Conservation (phyloP, 495 filamentous ascomycete genomes). For the Talaromyces borbonicus region DNA sequence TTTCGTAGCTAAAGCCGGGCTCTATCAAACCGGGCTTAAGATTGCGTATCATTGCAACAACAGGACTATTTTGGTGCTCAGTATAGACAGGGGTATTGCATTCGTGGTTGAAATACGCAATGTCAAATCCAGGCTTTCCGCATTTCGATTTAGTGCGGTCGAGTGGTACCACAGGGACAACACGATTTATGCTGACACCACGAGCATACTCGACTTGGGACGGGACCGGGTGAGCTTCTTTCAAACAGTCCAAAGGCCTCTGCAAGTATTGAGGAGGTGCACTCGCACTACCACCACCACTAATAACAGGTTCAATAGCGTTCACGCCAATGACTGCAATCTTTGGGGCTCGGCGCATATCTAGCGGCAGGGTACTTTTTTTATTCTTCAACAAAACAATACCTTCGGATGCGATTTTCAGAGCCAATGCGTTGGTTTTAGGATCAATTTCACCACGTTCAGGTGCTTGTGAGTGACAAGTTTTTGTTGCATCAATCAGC, state of each 20-base stretch:
- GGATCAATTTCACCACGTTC: slow-evolving; percentile 36
- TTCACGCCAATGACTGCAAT: slow-evolving; percentile 64
- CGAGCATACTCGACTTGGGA: slow-evolving; percentile 25
- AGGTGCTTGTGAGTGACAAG: neutral
- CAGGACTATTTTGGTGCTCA: neutral
- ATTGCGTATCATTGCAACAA: neutral
- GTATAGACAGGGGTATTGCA: neutral
- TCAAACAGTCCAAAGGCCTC: neutral
- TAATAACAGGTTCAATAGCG: slow-evolving; percentile 53
- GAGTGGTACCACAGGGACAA: slow-evolving; percentile 44
- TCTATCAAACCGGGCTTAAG: neutral
- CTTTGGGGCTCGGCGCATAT: slow-evolving; percentile 28
- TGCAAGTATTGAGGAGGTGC: slow-evolving; percentile 56
- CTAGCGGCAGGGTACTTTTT: slow-evolving; percentile 42
- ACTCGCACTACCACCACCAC: slow-evolving; percentile 61
- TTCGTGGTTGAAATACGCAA: neutral
- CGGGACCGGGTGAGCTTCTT: neutral
- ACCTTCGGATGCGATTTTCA: slow-evolving; percentile 46
- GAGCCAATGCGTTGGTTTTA: slow-evolving; percentile 45
- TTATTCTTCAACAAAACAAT: slow-evolving; percentile 65
- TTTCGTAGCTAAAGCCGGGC: neutral
- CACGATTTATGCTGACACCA: slow-evolving; percentile 50
- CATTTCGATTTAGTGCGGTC: slow-evolving; percentile 39
- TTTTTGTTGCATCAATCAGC: slow-evolving; percentile 22
- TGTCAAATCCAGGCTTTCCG: neutral